Percentiles rank a stretch among this genome's conserved stretches.
These are phyloP conservation scores for Massarina eburnea DNA, from an alignment of 2,329 filamentous ascomycete species.

Conservation along the genomic window DNA sequence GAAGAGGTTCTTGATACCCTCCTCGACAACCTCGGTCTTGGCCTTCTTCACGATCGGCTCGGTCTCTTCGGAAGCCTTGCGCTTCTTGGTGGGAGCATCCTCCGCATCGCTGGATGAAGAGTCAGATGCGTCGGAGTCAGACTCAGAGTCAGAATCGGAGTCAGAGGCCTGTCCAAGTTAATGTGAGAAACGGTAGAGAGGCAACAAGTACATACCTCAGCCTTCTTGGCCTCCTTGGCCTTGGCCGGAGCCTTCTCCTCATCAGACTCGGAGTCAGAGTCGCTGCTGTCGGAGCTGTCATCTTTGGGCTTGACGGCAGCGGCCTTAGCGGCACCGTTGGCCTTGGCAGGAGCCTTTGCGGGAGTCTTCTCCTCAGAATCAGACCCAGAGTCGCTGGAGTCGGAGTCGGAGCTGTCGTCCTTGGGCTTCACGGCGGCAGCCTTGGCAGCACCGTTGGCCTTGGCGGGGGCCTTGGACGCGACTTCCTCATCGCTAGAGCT, in stretches of 20 bases:
- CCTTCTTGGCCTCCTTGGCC: slow-evolving; percentile 24
- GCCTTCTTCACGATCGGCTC: slow-evolving; percentile 65
- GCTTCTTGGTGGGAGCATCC: slow-evolving; percentile 61
- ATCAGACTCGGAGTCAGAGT: slow-evolving; percentile 20
- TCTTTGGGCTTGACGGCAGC: slow-evolving; percentile 19
- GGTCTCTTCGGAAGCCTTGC: slow-evolving; percentile 61
- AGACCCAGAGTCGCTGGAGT: slow-evolving; percentile 14
- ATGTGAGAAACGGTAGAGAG: neutral
- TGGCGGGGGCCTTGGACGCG: slow-evolving; percentile 17
- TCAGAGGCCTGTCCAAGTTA: slow-evolving; percentile 33
- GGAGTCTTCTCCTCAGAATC: slow-evolving; percentile 14
- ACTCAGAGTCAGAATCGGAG: slow-evolving; percentile 19
- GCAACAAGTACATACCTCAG: slow-evolving; percentile 17
- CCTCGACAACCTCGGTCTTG: slow-evolving; percentile 59
- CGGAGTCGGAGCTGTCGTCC: slow-evolving; percentile 15
- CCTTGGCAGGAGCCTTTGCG: slow-evolving; percentile 17
- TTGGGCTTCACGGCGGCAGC: slow-evolving; percentile 7
- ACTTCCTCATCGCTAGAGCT: slow-evolving; percentile 35
- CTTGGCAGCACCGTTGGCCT: slow-evolving; percentile 26
- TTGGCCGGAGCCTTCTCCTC: slow-evolving; percentile 28
- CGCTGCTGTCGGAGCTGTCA: slow-evolving; percentile 41
- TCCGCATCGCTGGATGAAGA: slow-evolving; percentile 32
- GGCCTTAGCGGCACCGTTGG: slow-evolving; percentile 32
- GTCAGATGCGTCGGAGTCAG: slow-evolving; percentile 39
- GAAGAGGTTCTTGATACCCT: slow-evolving; percentile 71